phyloP scores from a whole-genome alignment of 2,329 filamentous ascomycete genomes.

The Pseudomassariella vexata region DNA sequence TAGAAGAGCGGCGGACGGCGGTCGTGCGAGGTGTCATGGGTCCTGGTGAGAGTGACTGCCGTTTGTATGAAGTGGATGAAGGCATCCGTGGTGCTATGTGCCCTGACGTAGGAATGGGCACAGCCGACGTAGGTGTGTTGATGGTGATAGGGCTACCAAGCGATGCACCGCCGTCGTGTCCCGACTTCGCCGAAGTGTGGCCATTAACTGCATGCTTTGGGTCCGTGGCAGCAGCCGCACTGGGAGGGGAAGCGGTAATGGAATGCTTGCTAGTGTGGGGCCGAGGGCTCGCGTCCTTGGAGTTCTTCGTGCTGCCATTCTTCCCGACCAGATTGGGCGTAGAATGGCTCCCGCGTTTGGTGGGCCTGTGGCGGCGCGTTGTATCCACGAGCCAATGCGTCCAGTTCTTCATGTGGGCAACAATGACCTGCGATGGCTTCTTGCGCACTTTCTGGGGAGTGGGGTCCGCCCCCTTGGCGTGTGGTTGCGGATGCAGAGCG shows the following conservation, averaged over 20 bases:
- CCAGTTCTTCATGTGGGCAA: constrained; percentile 59
- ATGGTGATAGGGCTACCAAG: constrained; percentile 11
- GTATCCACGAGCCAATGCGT: constrained; percentile 59
- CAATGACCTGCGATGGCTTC: constrained; percentile 52
- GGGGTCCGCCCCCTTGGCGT: constrained; percentile 15
- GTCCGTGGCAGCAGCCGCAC: constrained; percentile 38
- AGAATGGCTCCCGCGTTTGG: constrained; percentile 48
- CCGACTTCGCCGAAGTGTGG: constrained; percentile 31
- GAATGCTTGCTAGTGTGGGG: constrained; percentile 57
- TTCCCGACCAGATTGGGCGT: constrained; percentile 53
- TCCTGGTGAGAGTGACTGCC: constrained; percentile 78
- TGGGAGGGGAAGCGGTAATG: constrained; percentile 28
- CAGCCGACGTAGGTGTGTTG: constrained; percentile 21
- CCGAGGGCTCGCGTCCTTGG: constrained; percentile 49
- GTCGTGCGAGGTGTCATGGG: constrained; percentile 85
- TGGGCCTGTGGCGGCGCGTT: constrained; percentile 44
- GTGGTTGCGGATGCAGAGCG: too few relatives aligned
- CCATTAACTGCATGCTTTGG: constrained; percentile 49
- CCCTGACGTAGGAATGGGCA: constrained; percentile 21
- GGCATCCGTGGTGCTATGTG: constrained; percentile 26
- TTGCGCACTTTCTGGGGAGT: constrained; percentile 1
- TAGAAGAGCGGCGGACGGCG: constrained; percentile 75
- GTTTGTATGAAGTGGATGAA: constrained; percentile 48
- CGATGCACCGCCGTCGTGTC: constrained; percentile 17
- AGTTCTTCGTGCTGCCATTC: constrained; percentile 35